These are phyloP conservation scores for Heteromeles arbutifolia DNA, from an alignment of 306 rosid genomes.

Conservation along the genomic window DNA sequence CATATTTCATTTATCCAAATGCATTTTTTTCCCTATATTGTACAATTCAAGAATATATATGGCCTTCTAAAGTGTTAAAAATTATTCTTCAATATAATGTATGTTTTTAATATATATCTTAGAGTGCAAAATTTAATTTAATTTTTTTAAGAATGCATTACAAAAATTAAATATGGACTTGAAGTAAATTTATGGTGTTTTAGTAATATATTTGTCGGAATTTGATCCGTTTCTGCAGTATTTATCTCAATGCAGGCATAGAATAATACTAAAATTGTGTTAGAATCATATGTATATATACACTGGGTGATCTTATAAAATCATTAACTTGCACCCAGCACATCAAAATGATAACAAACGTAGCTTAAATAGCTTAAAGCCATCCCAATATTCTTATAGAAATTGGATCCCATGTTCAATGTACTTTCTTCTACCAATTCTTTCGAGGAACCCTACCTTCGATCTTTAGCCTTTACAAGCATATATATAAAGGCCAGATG, in stretches of 20 bases:
- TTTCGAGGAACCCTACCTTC: not conserved
- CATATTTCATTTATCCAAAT: too few relatives aligned
- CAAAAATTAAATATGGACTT: not conserved
- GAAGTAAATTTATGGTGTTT: not conserved
- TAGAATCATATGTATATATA: too few relatives aligned
- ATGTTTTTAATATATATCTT: too few relatives aligned
- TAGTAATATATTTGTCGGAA: not conserved
- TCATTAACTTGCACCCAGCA: not conserved
- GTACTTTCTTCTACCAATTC: not conserved
- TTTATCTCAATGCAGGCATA: not conserved
- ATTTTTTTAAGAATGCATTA: not conserved
- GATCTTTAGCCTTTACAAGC: not conserved
- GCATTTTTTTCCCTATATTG: too few relatives aligned
- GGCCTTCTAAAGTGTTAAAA: not conserved
- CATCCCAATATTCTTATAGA: not conserved
- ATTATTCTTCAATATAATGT: too few relatives aligned
- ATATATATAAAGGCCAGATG: not conserved
- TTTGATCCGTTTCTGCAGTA: not conserved
- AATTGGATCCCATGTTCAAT: not conserved
- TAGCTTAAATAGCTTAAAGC: not conserved
- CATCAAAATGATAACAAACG: not conserved
- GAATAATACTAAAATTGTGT: not conserved
- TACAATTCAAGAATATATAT: too few relatives aligned
- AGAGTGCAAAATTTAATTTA: too few relatives aligned
- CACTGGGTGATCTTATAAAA: not conserved